Base-by-base conservation (phyloP, 345 rosid genomes). In the Trapa bicornis region DNA sequence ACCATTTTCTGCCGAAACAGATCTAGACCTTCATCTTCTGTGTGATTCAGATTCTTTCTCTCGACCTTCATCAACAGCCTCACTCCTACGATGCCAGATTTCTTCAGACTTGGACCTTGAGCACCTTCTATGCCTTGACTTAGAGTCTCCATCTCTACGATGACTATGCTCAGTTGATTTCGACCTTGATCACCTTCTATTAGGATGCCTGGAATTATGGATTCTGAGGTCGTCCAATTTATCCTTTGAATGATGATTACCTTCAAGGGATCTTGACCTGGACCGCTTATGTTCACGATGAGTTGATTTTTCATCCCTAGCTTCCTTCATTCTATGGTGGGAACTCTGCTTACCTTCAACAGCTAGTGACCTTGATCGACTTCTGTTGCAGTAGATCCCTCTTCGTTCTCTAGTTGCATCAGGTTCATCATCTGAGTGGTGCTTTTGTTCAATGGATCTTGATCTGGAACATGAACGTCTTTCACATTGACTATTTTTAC, bases 261-360 rank as follows among this genome's bases (percentile, higher is more conserved):
- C 79, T 73, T 91, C 93, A 52, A 75, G 66, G 76, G 93, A 91
- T 68, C 79, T 78, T 65, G 96, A 91, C 77, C 88, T 79, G 54
- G 98, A 90, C 57, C 85, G 84, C 79, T 82, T 85, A 72, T 77
- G 76, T 70, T 38, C 82, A 75, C 65, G 80, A 72, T 76, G 78
- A 76, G 76, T 83, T 45, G 60, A 70, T 47, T 73, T 89, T 65
- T 71, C 75, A 37, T 82, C 80, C 67, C 60, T 85, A 47, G 68
- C 64, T 67, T 81, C 86, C 60, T 75, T 72, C 66, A 36, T 65
- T 62, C 56, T 71, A 54, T 12, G 71, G 37, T 58, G 48, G 37
- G 57, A 68, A 47, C 3, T 53, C 66, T 65, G 70, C 67, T 65
- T 72, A 62, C 16, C 73, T 68, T 68, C 83, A 32, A 61, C 12